Evolutionary conservation across 2,329 filamentous ascomycete genomes (phyloP).

Genomic region (Phyllachora maydis): DNA sequence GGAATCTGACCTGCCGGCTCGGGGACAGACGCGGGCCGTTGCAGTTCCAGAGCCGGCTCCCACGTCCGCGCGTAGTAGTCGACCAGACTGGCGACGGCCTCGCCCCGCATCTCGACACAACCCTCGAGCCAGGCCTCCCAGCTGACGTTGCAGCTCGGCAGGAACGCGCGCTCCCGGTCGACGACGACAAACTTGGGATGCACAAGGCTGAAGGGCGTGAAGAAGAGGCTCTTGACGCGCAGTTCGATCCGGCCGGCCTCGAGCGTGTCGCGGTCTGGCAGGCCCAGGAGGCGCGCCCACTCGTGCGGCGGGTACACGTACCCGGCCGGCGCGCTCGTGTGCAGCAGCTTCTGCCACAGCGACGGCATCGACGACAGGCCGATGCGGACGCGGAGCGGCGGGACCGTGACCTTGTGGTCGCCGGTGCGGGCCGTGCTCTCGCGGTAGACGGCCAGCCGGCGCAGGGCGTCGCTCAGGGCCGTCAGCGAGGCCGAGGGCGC

Average conservation of each 20-base stretch:
- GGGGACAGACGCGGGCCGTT: background rate
- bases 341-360: conserved; percentile 53
- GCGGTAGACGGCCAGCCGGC: conserved; percentile 29
- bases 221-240: conserved; percentile 57
- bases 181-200: conserved; percentile 68
- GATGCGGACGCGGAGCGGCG: conserved; percentile 39
- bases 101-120: conserved; percentile 44
- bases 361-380: conserved; percentile 62
- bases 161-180: conserved; percentile 42
- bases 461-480: conserved; percentile 34
- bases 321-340: conserved; percentile 41
- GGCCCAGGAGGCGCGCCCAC: conserved; percentile 41
- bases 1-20: no score
- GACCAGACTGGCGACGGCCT: conserved; percentile 37
- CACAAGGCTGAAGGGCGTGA: conserved; percentile 68
- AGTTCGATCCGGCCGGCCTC: conserved; percentile 42
- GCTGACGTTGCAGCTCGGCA: conserved; percentile 69
- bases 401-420: conserved; percentile 4
- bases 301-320: conserved; percentile 34
- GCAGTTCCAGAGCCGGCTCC: conserved; percentile 16
- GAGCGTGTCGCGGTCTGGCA: conserved; percentile 32
- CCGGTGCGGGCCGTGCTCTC: conserved; percentile 3
- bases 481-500: conserved; percentile 40
- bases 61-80: conserved; percentile 52
- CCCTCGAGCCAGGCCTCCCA: conserved; percentile 82